Base-by-base conservation (phyloP, 805 yeast species). In the Nakazawaea peltata region DNA sequence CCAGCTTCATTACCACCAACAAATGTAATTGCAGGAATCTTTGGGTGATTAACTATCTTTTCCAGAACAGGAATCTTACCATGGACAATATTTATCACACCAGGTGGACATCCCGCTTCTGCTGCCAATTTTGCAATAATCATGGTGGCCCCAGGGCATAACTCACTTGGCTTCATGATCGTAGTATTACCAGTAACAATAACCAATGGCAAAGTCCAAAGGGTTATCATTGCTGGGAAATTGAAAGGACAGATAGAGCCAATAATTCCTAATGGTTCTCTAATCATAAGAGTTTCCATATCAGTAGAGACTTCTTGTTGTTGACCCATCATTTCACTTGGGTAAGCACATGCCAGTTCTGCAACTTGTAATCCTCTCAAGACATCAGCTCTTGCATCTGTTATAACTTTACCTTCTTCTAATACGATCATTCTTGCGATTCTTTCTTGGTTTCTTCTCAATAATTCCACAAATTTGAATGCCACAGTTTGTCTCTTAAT, bases 1-100 rank as follows among this genome's bases (percentile, higher is more conserved):
- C 90, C 90, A 28, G 88, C 88, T 53, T 71, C 72, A 62, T 79
- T 82, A 51, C 83, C 79, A 40, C 90, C 90, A 24, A 81, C 88
- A 55, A 81, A 81, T 28, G 87, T 80, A 43, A 81, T 69, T 27
- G 87, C 88, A 59, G 74, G 77, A 60, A 81, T 75, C 49, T 85
- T 67, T 32, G 84, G 82, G 54, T 80, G 87, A 50, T 77, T 80
- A 34, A 77, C 58, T 36, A 81, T 60, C 55, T 73, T 75, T 59
- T 77, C 77, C 37, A 80, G 87, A 32, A 87, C 77, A 39, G 71
- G 77, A 41, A 77, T 80, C 51, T 72, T 69, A 44, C 90, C 90
- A 53, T 81, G 90, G 39, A 81, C 77, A 43, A 79, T 66, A 58
- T 77, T 79, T 46, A 81, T 59, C 22, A 78, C 81, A 34, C 87